Percentiles rank a stretch among this genome's conserved stretches.
These are phyloP conservation scores for Ogataea hybrid DNA, from an alignment of 1,139 yeast species.

Conservation along the genomic window DNA sequence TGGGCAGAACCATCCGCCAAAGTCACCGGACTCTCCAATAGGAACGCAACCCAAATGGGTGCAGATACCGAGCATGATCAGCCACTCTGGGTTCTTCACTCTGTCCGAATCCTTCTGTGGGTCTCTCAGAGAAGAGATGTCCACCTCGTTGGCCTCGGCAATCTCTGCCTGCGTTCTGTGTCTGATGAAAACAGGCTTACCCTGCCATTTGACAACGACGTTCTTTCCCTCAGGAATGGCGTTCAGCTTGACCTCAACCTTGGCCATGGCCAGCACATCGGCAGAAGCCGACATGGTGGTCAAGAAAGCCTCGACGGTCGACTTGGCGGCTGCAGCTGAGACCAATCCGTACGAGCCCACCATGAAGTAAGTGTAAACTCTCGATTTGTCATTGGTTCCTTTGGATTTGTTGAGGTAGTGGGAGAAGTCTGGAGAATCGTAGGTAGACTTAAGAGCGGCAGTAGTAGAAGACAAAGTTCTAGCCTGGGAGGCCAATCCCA, in stretches of 20 bases:
- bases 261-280: slow-evolving; percentile 98
- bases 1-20: slow-evolving; percentile 99
- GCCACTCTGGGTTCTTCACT: slow-evolving; percentile 97
- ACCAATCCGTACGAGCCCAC: slow-evolving; percentile 95
- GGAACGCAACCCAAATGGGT: slow-evolving; percentile 99
- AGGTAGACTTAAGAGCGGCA: slow-evolving; percentile 62
- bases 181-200: slow-evolving; percentile 99
- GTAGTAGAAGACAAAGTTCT: slow-evolving; percentile 49
- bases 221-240: slow-evolving; percentile 98
- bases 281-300: slow-evolving; percentile 97
- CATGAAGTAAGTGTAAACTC: slow-evolving; percentile 95
- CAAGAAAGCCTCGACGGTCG: slow-evolving; percentile 95
- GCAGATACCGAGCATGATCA: slow-evolving; percentile 98
- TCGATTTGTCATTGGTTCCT: slow-evolving; percentile 65
- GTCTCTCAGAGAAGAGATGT: slow-evolving; percentile 78
- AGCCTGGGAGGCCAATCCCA: slow-evolving; percentile 39
- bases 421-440: slow-evolving; percentile 91
- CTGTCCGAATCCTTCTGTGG: slow-evolving; percentile 93
- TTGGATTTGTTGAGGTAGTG: slow-evolving; percentile 73
- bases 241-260: slow-evolving; percentile 93
- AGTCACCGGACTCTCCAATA: slow-evolving; percentile 99
- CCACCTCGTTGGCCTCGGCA: slow-evolving; percentile 87
- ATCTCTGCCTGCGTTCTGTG: slow-evolving; percentile 96
- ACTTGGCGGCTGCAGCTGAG: slow-evolving; percentile 96
- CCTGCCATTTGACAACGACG: slow-evolving; percentile 99